These are phyloP conservation scores for Chlorella variabilis DNA, from an alignment of 163 green algal genomes.

Conservation along the genomic window DNA sequence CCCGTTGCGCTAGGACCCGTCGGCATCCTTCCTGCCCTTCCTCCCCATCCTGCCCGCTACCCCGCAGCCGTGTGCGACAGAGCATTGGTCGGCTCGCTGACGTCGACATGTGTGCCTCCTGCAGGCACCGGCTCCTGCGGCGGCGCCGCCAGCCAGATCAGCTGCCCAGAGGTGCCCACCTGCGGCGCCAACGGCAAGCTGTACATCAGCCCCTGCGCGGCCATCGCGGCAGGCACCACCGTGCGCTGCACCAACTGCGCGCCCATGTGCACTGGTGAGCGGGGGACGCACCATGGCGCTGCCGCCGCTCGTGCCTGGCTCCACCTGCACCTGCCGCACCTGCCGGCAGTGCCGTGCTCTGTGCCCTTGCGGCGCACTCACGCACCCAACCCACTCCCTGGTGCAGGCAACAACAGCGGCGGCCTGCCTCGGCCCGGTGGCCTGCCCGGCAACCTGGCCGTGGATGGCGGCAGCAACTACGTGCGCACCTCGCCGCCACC, in stretches of 20 bases:
- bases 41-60: no score
- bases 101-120: background rate
- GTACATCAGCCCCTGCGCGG: slow-evolving; percentile 1
- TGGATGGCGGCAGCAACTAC: background rate
- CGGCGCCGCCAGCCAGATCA: background rate
- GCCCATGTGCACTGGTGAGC: background rate
- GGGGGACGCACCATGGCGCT: background rate
- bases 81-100: background rate
- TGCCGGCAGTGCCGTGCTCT: no score
- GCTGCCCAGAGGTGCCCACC: slow-evolving; percentile 8
- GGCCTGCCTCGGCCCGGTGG: background rate
- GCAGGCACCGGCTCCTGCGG: background rate
- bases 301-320: no score
- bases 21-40: no score
- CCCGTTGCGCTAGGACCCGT: no score
- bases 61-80: no score
- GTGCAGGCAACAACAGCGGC: background rate
- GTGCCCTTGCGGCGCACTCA: no score
- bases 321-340: background rate
- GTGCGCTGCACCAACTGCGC: slow-evolving; percentile 20
- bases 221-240: background rate
- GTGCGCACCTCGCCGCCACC: background rate
- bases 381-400: background rate
- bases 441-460: background rate
- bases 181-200: slow-evolving; percentile 9